Percentiles rank a stretch among this genome's conserved stretches.
These are phyloP conservation scores for Cryptococcus depauperatus DNA, from an alignment of 1,284 basidiomycete genomes.

Conservation along the genomic window DNA sequence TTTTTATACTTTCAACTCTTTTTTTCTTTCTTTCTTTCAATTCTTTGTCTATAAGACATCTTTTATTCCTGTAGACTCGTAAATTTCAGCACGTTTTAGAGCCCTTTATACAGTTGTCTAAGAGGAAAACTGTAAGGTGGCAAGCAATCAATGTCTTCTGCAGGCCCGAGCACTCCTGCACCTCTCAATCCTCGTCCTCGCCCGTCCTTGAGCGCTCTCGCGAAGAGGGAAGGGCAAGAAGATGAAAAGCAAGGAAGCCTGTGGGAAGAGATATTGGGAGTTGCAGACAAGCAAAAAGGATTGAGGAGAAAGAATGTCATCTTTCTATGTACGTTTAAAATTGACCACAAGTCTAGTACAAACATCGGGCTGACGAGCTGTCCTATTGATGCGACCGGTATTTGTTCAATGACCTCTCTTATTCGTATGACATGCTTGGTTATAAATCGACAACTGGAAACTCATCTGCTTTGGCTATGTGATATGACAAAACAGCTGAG, in stretches of 20 bases:
- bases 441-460: too few relatives aligned
- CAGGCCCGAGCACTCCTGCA: slow-evolving; percentile 1
- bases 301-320: slow-evolving; percentile 74
- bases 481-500: slow-evolving; percentile 65
- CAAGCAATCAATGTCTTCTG: too few relatives aligned
- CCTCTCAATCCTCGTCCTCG: not conserved
- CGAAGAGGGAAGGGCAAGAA: not conserved
- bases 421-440: slow-evolving; percentile 15
- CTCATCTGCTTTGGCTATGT: too few relatives aligned
- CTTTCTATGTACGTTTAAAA: slow-evolving; percentile 61
- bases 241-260: slow-evolving; percentile 38
- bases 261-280: slow-evolving; percentile 85
- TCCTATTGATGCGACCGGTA: not conserved
- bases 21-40: not conserved
- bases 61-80: not conserved
- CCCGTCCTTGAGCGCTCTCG: not conserved
- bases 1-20: not conserved
- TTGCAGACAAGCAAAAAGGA: slow-evolving; percentile 63
- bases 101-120: not conserved
- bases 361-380: not conserved
- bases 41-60: not conserved
- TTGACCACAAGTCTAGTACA: not conserved
- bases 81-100: not conserved
- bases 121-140: not conserved
- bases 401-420: too few relatives aligned